A percentile compares a stretch with the other conserved stretches of the same genome.
These are phyloP conservation scores for Dryas drummondii DNA, from an alignment of 306 rosid genomes.

Conservation along the genomic window DNA sequence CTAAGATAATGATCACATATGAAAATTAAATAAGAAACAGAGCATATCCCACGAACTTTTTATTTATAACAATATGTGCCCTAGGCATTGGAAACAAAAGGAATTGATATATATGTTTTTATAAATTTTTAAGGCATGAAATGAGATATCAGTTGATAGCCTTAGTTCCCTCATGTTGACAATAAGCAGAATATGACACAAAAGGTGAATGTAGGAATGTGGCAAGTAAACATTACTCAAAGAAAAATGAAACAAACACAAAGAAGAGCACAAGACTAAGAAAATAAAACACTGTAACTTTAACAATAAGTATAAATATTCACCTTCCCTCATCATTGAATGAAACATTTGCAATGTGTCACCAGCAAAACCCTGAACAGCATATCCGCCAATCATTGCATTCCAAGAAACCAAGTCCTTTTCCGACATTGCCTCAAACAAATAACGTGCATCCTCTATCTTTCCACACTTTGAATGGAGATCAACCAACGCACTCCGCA, in stretches of 20 bases:
- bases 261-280: background rate
- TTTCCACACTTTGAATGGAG: conserved; percentile 36
- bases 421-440: conserved; percentile 24
- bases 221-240: background rate
- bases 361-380: conserved; percentile 30
- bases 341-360: conserved; percentile 24
- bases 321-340: conserved; percentile 37
- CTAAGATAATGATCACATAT: conserved; percentile 7
- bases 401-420: conserved; percentile 42
- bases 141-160: background rate
- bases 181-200: background rate
- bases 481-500: conserved; percentile 37
- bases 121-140: background rate
- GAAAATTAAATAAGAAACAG: background rate
- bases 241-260: background rate
- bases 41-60: no score
- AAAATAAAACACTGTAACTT: background rate
- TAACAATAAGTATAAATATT: background rate
- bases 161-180: background rate
- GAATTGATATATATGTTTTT: background rate
- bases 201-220: background rate
- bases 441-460: conserved; percentile 17
- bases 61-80: no score
- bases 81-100: background rate
- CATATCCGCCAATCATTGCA: conserved; percentile 39